Conservation (phyloP, 1,284 basidiomycete species). For the Pseudozyma hubeiensis region DNA sequence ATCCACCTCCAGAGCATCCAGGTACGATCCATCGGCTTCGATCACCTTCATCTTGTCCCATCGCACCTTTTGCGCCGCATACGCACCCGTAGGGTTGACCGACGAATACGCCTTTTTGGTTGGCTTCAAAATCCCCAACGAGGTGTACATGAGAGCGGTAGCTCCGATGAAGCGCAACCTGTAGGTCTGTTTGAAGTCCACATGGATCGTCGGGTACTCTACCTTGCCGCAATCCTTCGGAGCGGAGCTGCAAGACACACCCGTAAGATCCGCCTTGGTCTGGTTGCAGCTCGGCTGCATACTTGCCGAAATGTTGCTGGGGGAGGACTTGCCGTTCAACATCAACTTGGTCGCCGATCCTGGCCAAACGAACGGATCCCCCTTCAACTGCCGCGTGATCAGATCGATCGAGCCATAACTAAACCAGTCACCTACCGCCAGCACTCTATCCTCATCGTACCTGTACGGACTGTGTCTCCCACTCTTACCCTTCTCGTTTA, state of each 20-base stretch:
- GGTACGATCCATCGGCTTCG: slow-evolving; percentile 57
- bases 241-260: slow-evolving; percentile 7
- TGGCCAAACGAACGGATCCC: slow-evolving; percentile 56
- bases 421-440: slow-evolving; percentile 55
- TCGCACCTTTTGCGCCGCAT: not conserved
- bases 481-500: slow-evolving; percentile 3
- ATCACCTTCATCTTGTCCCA: slow-evolving; percentile 47
- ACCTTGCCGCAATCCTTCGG: not conserved
- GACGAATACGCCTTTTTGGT: slow-evolving; percentile 12
- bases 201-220: slow-evolving; percentile 24
- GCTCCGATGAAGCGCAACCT: slow-evolving; percentile 48
- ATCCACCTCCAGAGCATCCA: slow-evolving; percentile 26
- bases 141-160: slow-evolving; percentile 33
- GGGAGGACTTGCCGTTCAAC: slow-evolving; percentile 47
- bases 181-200: slow-evolving; percentile 52
- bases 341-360: slow-evolving; percentile 48
- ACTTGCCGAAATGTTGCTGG: not conserved
- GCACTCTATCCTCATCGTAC: slow-evolving; percentile 41
- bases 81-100: not conserved
- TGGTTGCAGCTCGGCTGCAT: slow-evolving; percentile 34
- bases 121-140: slow-evolving; percentile 23
- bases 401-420: slow-evolving; percentile 10
- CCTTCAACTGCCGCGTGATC: slow-evolving; percentile 29
- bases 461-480: slow-evolving; percentile 14
- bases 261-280: slow-evolving; percentile 7